Evolutionary conservation across 225 moss, liverwort and hornwort genomes (phyloP), one percentile per base, ranked within the genome.

Genomic region (Physcomitrium patens): DNA sequence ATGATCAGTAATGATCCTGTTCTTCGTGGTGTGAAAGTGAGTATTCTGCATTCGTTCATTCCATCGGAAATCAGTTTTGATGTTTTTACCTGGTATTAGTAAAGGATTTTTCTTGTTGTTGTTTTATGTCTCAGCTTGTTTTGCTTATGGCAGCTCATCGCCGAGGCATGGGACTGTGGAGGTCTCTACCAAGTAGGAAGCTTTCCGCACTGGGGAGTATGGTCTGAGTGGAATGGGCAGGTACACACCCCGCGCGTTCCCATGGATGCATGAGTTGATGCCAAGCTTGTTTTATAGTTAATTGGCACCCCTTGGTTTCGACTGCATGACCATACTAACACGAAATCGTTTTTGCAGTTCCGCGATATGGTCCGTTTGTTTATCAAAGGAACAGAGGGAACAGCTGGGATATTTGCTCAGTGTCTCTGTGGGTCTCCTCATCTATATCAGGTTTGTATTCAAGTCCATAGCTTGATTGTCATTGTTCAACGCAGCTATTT

Each of bases 211-310:
- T 95, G 92, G 94, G 94, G 94, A 82, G 85, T 95, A 7, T 95
- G 94, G 94, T 95, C 92, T 14, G 94, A 95, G 73, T 95, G 92
- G 94, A 95, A 95, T 75, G 94, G 94, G 60, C 92, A 92, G 91
- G 94, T 95, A 78, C 67, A 20, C 31, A 68, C 56, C 31, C 22
- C 50, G 60, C 65, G 12, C 62, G 48, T 23, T 5, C 44, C 26
- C 20, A 47, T 49, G 55, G 16, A 60, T 68, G 12, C 15, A 62
- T 67, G 47, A 75, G 55, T 54, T 70, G 50, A 78, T 82, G 75
- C 60, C 20, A 70, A 65, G 15, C 37, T 65, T 52, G 31, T 78
- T 46, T 59, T 78, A 53, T 62, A 78, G 52, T 23, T 58, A 45
- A 64, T 24, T 37, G 20, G 46, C 55, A 26, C 27, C 41, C 9